phyloP scores from a whole-genome alignment of 805 yeast genomes.

The Kazachstania africana region DNA sequence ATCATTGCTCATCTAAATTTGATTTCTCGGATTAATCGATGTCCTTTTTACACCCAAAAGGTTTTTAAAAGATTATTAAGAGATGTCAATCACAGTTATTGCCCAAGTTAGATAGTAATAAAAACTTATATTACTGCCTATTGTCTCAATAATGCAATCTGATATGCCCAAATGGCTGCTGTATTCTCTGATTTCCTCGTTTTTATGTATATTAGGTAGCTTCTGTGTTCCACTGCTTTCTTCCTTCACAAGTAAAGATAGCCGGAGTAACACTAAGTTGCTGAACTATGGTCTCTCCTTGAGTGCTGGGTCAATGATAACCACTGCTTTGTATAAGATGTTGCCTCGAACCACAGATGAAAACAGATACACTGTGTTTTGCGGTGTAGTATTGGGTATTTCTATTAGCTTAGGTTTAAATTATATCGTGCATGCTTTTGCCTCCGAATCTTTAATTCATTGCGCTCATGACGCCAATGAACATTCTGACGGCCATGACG shows the following conservation, averaged over 20 bases:
- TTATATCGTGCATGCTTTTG: slow-evolving; percentile 52
- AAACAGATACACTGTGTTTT: slow-evolving; percentile 34
- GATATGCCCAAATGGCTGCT: slow-evolving; percentile 23
- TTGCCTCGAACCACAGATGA: slow-evolving; percentile 50
- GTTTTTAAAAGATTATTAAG: too few relatives aligned
- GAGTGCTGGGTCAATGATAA: slow-evolving; percentile 70
- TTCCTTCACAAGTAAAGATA: slow-evolving; percentile 4
- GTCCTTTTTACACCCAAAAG: too few relatives aligned
- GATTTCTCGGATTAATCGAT: too few relatives aligned
- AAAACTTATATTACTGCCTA: too few relatives aligned
- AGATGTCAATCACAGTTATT: too few relatives aligned
- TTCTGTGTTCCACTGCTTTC: slow-evolving; percentile 35
- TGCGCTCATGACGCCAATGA: slow-evolving; percentile 48
- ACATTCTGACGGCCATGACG: neutral
- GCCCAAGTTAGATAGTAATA: too few relatives aligned
- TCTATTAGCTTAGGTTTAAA: slow-evolving; percentile 49
- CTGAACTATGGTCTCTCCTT: slow-evolving; percentile 65
- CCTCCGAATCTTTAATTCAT: slow-evolving; percentile 76
- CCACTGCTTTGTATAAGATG: slow-evolving; percentile 66
- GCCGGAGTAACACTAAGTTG: slow-evolving; percentile 36
- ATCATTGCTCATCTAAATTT: too few relatives aligned
- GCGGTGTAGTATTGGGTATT: slow-evolving; percentile 44
- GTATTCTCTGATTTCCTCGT: slow-evolving; percentile 44
- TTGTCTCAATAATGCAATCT: neutral
- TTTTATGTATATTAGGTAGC: slow-evolving; percentile 65